Base-by-base conservation (phyloP, 1,284 basidiomycete species). In the Sporisorium iseilematis-ciliati region DNA sequence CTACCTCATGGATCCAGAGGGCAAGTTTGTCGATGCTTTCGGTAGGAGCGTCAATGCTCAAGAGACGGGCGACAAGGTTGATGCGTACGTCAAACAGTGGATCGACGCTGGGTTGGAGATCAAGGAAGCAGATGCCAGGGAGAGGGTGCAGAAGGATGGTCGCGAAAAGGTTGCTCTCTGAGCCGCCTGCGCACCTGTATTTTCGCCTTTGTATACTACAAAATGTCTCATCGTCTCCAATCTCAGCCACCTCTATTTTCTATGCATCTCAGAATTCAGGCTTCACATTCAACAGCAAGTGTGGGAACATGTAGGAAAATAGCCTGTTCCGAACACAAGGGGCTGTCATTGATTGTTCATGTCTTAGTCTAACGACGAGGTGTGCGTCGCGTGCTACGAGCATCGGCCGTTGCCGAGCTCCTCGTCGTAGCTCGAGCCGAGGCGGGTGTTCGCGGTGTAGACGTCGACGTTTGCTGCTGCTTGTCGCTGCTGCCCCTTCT, bases 11-110 rank as follows among this genome's bases (percentile, higher is more conserved):
- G 95, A 98, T 84, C 96, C 97, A 1, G 82, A 83, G 58, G 96
- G 96, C 20, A 89, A 92, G 82, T 99, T 98, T 79, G 94, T 98
- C 2, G 95, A 99, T 81, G 96, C 97, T 3, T 98, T 98, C 85
- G 97, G 96, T 12, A 94, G 97, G 87, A 89, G 89, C 57, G 91
- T 89, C 57, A 89, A 89, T 0, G 88, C 90, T 5, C 89, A 91
- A 40, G 92, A 94, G 40, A 92, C 96, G 16, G 82, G 85, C 10
- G 78, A 75, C 26, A 90, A 89, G 84, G 87, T 89, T 2, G 84
- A 86, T 57, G 86, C 86, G 49, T 89, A 88, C 42, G 86, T 89
- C 59, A 79, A 84, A 53, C 87, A 88, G 78, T 89, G 88, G 88
- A 86, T 88, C 56, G 78, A 78, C 23, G 69, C 75, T 7, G 81